Evolutionary conservation across 2,329 filamentous ascomycete genomes (phyloP).

Genomic region (Zasmidium citrigriseum): DNA sequence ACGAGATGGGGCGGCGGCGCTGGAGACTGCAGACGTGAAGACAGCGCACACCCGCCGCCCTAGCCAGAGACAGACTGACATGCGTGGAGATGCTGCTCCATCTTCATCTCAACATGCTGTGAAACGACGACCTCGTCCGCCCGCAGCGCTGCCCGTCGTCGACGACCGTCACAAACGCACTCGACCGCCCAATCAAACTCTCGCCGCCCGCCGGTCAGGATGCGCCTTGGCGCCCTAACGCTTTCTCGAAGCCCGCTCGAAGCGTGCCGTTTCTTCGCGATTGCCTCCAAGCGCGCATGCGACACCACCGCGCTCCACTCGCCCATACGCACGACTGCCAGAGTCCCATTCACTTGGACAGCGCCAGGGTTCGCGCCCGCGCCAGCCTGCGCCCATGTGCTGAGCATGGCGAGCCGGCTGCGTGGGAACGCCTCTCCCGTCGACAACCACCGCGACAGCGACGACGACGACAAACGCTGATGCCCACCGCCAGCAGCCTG

Average conservation of each 20-base stretch:
- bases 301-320: background rate
- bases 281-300: background rate
- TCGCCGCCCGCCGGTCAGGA: background rate
- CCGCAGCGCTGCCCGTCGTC: background rate
- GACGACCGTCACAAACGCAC: background rate
- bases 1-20: too few relatives aligned
- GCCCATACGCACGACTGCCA: background rate
- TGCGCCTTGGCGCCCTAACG: constrained; percentile 2
- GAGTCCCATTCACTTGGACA: background rate
- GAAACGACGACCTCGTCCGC: background rate
- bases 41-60: background rate
- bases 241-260: constrained; percentile 10
- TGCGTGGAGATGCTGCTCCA: background rate
- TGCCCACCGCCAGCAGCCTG: too few relatives aligned
- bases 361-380: background rate
- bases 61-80: too few relatives aligned
- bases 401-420: background rate
- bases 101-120: background rate
- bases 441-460: background rate
- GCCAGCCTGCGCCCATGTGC: background rate
- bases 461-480: background rate
- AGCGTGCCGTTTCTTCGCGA: constrained; percentile 7
- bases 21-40: background rate
- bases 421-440: background rate
- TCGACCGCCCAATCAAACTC: constrained; percentile 1